A percentile compares a stretch with the other conserved stretches of the same genome.
Evolutionary conservation across 148 eudicot genomes (phyloP).

Genomic region (Heliosperma pusillum): DNA sequence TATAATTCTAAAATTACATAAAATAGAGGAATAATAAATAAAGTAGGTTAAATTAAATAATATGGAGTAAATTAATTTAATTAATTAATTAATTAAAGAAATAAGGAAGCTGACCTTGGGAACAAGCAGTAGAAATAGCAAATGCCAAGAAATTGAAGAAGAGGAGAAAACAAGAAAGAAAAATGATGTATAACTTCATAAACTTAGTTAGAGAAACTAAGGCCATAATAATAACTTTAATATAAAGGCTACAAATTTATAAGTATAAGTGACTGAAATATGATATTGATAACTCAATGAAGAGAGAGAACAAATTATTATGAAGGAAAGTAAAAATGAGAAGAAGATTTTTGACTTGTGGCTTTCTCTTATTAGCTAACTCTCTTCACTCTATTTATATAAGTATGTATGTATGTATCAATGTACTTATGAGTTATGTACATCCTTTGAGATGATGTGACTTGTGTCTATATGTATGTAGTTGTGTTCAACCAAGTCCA

Average conservation of each 20-base stretch:
- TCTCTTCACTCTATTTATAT: conserved; percentile 20
- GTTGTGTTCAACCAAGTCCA: too few species aligned
- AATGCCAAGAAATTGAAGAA: conserved; percentile 30
- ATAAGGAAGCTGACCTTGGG: conserved; percentile 27
- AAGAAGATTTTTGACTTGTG: conserved; percentile 30
- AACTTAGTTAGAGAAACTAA: conserved; percentile 8
- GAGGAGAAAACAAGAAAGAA: conserved; percentile 15
- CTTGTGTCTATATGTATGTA: too few species aligned
- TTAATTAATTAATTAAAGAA: background rate
- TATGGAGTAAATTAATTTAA: too few species aligned
- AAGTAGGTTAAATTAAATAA: too few species aligned
- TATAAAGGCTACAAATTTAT: too few species aligned
- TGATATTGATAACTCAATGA: conserved; percentile 1
- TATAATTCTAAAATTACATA: background rate
- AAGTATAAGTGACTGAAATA: background rate
- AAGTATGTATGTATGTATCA: background rate
- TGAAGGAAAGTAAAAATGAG: background rate
- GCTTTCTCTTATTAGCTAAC: conserved; percentile 55
- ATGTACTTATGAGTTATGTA: background rate
- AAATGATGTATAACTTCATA: conserved; percentile 17
- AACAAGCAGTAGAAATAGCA: conserved; percentile 21
- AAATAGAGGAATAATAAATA: background rate
- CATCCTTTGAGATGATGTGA: background rate
- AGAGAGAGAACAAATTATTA: conserved; percentile 12
- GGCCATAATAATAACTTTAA: conserved; percentile 2